Base-by-base conservation (phyloP, 768 basidiomycete genomes). In the Pleurotus pulmonarius region DNA sequence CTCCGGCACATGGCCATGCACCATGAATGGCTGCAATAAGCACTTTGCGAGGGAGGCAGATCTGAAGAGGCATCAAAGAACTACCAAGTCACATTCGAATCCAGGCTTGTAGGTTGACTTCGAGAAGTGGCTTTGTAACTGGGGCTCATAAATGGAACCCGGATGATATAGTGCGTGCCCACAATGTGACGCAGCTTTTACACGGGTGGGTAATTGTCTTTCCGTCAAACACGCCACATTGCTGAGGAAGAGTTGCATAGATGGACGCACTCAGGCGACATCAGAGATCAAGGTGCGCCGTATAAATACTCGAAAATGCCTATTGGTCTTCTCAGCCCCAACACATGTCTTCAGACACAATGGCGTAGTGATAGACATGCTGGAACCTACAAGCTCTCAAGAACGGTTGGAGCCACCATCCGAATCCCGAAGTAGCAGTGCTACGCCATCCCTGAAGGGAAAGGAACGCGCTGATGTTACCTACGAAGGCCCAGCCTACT, bases 1-100 rank as follows among this genome's bases (percentile, higher is more conserved):
- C 59, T 74, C 83, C 2, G 79, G 82, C 5, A 66, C 84, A 46
- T 91, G 89, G 89, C 87, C 89, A 5, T 91, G 89, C 75, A 83
- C 83, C 68, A 90, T 91, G 66, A 81, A 85, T 65, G 89, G 87
- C 26, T 91, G 89, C 72, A 84, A 82, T 71, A 91, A 90, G 70
- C 83, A 88, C 66, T 91, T 91, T 65, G 88, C 87, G 46, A 80
- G 89, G 53, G 89, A 91, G 69, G 89, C 89, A 13, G 89, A 91
- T 75, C 72, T 91, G 60, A 90, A 90, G 75, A 68, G 89, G 63
- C 89, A 91, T 67, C 89, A 90, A 66, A 76, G 87, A 67, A 91
- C 89, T 29, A 90, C 89, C 20, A 91, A 88, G 68, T 69, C 80
- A 47, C 89, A 91, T 71, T 86, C 86, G 3, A 74, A 86, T 68